Base-by-base conservation (phyloP, 2,329 filamentous ascomycete genomes). In the Immersiporthe knoxdaviesiana region DNA sequence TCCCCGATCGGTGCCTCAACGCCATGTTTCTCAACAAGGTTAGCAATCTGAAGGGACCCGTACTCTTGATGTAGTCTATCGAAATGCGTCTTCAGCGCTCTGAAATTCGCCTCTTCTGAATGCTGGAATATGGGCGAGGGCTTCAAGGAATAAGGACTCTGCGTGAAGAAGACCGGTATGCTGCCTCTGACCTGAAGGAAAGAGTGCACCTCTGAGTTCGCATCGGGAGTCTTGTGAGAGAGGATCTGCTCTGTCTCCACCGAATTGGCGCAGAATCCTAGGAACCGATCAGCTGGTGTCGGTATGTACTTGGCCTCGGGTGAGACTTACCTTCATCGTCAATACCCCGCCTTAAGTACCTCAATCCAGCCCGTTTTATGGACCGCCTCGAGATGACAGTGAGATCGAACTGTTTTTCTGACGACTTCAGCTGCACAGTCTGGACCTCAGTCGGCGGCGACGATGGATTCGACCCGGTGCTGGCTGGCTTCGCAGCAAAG, bases 191-290 rank as follows among this genome's bases (percentile, higher is more conserved):
- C 84, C 77, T 99, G 96, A 3, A 97, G 82, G 74, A 97, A 97
- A 0, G 94, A 97, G 78, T 93, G 92, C 2, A 91, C 84, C 73
- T 88, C 92, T 2, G 79, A 82, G 0, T 84, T 80, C 0, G 84
- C 77, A 24, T 89, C 84, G 89, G 92, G 94, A 0, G 84, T 84
- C 1, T 89, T 83, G 0, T 87, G 86, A 0, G 93, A 96, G 2
- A 99, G 84, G 12, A 99, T 91, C 79, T 99, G 96, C 77, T 99
- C 96, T 0, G 95, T 97, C 81, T 99, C 96, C 27, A 98, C 95
- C 37, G 86, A 90, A 76, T 99, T 99, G 24, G 96, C 96, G 5
- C 92, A 90, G 74, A 44, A 62, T 3, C 59, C 59, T 62, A 11
- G 16, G 3, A 1, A n/a, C 16, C 5, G 14, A 41, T 62, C 14